Conservation (phyloP, 1,139 yeast species). For the Diutina rugosa region DNA sequence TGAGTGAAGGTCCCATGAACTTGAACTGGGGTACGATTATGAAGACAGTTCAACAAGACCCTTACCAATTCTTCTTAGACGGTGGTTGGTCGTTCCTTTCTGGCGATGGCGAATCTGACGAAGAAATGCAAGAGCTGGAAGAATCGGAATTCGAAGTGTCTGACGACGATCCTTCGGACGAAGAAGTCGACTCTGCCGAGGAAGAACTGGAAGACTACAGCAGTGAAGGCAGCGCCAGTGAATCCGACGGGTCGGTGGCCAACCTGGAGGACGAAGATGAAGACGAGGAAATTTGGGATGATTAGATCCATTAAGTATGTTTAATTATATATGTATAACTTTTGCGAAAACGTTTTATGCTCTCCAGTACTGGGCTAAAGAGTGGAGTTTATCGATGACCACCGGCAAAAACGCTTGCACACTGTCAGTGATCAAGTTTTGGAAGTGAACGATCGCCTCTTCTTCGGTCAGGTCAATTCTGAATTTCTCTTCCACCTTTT, state of each 20-base stretch:
- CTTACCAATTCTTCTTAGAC: conserved; percentile 82
- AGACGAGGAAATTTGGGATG: conserved; percentile 23
- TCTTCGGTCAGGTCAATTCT: conserved; percentile 90
- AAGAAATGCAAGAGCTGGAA: conserved; percentile 47
- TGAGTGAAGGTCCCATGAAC: conserved; percentile 89
- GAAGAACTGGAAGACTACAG: conserved; percentile 18
- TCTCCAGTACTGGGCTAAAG: conserved; percentile 95
- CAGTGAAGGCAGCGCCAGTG: conserved; percentile 20
- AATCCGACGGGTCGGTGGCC: conserved; percentile 14
- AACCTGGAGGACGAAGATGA: conserved; percentile 30
- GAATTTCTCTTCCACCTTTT: conserved; percentile 88
- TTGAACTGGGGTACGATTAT: conserved; percentile 93
- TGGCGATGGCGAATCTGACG: conserved; percentile 53
- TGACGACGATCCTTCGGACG: conserved; percentile 65
- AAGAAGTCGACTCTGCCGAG: conserved; percentile 28
- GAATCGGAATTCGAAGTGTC: conserved; percentile 49
- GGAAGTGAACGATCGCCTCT: conserved; percentile 90
- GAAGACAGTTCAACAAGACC: conserved; percentile 88
- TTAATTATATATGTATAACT: not conserved
- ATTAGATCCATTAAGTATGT: not conserved
- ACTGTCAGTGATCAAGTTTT: conserved; percentile 82
- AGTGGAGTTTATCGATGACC: conserved; percentile 88
- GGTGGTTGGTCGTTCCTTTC: conserved; percentile 96
- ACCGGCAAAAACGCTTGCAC: conserved; percentile 90
- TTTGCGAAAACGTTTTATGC: conserved; percentile 26